Percentiles rank a stretch among this genome's conserved stretches.
phyloP scores from a whole-genome alignment of 78 protist species.

The Dictyostelium citrinum region DNA sequence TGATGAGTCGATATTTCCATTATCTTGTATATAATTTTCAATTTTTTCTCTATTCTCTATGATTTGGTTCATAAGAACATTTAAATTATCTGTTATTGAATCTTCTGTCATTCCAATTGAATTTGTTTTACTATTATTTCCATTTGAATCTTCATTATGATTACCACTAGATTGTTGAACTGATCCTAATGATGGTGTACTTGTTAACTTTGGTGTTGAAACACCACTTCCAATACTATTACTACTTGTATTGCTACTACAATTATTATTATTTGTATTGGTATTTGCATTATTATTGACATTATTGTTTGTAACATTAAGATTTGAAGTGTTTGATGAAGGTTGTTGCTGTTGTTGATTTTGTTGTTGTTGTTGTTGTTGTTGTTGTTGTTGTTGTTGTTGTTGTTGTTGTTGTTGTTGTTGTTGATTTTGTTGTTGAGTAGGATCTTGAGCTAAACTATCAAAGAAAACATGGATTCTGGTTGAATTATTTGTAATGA shows the following conservation, averaged over 20 bases:
- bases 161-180: background rate
- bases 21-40: background rate
- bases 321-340: background rate
- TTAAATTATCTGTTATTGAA: background rate
- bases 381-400: background rate
- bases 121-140: background rate
- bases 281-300: background rate
- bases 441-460: conserved; percentile 20
- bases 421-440: background rate
- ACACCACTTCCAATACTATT: background rate
- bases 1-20: background rate
- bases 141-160: background rate
- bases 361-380: background rate
- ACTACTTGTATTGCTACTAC: background rate
- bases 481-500: conserved; percentile 5
- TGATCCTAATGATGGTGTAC: background rate
- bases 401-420: background rate
- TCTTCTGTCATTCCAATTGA: background rate
- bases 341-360: background rate
- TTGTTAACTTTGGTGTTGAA: background rate
- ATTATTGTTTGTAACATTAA: background rate
- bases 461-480: conserved; percentile 53
- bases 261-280: background rate
- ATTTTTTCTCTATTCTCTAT: conserved; percentile 35
- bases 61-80: background rate